These are phyloP conservation scores for Polyplosphaeria fusca DNA, from an alignment of 495 filamentous ascomycete genomes.

Conservation along the genomic window DNA sequence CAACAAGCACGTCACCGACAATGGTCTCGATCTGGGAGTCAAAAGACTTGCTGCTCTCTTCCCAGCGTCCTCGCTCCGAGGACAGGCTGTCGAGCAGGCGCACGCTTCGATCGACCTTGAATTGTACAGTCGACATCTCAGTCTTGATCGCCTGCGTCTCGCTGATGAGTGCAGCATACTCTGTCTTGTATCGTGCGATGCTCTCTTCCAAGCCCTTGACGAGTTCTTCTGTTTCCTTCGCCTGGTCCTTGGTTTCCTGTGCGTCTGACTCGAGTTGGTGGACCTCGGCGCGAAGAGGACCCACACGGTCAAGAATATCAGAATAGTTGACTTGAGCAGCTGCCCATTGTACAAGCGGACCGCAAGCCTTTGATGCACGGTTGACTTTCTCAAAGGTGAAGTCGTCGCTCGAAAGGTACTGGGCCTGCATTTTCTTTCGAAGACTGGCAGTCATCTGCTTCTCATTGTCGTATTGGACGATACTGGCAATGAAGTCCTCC, in stretches of 20 bases:
- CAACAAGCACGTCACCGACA: conserved; percentile 90
- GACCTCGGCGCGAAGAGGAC: conserved; percentile 89
- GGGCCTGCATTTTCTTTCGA: conserved; percentile 83
- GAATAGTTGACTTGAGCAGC: conserved; percentile 96
- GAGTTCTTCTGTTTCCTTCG: conserved; percentile 83
- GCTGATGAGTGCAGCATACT: conserved; percentile 94
- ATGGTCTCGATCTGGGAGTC: conserved; percentile 96
- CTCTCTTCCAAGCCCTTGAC: conserved; percentile 80
- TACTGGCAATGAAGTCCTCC: conserved; percentile 97
- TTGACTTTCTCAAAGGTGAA: conserved; percentile 96
- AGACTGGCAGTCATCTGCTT: conserved; percentile 83
- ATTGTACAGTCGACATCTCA: conserved; percentile 93
- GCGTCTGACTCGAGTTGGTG: conserved; percentile 80
- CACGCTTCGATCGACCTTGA: conserved; percentile 95
- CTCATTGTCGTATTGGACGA: conserved; percentile 96
- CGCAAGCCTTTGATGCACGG: conserved; percentile 92
- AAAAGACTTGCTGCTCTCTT: conserved; percentile 94
- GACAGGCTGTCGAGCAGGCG: conserved; percentile 90
- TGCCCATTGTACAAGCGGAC: conserved; percentile 95
- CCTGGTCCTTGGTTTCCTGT: conserved; percentile 88
- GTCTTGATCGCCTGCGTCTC: conserved; percentile 96
- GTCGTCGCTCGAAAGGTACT: conserved; percentile 85
- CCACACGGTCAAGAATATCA: conserved; percentile 91
- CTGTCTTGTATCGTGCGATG: conserved; percentile 93
- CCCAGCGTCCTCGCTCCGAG: conserved; percentile 89